Conservation (phyloP, 768 basidiomycete species). For the Obba rivulosa region DNA sequence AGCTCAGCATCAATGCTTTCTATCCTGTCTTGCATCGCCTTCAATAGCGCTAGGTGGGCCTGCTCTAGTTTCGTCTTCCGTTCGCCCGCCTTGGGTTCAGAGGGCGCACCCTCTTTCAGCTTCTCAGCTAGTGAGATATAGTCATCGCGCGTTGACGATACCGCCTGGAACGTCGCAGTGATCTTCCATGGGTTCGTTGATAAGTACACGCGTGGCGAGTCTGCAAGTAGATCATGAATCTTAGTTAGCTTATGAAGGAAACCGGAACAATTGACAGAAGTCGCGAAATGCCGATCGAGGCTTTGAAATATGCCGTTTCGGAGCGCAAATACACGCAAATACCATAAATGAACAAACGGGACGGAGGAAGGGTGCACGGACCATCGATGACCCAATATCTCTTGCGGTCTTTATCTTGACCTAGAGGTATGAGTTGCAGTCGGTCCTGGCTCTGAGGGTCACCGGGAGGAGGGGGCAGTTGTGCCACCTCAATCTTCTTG, state of each 20-base stretch:
- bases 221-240: conserved; percentile 35
- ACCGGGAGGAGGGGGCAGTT: conserved; percentile 44
- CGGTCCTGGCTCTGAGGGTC: conserved; percentile 64
- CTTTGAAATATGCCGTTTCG: conserved; percentile 28
- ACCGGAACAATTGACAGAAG: conserved; percentile 25
- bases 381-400: conserved; percentile 88
- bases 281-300: conserved; percentile 38
- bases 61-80: conserved; percentile 52
- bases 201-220: conserved; percentile 78
- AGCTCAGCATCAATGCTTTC: conserved; percentile 65
- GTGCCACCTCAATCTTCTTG: conserved; percentile 67
- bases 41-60: conserved; percentile 57
- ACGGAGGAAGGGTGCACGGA: conserved; percentile 49
- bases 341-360: conserved; percentile 17
- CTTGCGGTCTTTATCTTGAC: conserved; percentile 69
- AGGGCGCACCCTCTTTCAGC: conserved; percentile 47
- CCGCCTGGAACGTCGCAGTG: conserved; percentile 66
- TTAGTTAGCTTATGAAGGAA: too few relatives aligned
- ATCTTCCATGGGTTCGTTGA: conserved; percentile 92
- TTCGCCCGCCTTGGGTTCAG: conserved; percentile 39
- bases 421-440: conserved; percentile 64
- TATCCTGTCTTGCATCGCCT: conserved; percentile 56
- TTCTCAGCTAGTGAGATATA: conserved; percentile 60
- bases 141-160: conserved; percentile 69
- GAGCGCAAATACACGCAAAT: conserved; percentile 72